Conservation (phyloP, 208 protist species). For the Spongospora subterranea region DNA sequence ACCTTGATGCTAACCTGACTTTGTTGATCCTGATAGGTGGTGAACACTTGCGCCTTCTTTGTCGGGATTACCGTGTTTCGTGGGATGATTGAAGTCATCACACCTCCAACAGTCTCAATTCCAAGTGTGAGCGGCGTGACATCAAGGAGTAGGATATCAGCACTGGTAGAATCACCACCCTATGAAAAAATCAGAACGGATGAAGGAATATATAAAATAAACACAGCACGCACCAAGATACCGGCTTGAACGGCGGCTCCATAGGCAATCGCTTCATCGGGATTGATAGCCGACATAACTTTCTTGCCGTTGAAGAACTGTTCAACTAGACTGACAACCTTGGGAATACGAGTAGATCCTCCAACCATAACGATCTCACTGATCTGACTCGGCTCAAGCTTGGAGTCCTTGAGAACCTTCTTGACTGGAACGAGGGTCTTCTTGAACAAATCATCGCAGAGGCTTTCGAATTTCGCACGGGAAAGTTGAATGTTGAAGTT, state of each 20-base stretch:
- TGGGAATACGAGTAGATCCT: constrained; percentile 94
- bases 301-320: constrained; percentile 90
- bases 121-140: constrained; percentile 94
- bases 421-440: constrained; percentile 89
- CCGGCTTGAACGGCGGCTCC: constrained; percentile 96
- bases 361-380: constrained; percentile 96
- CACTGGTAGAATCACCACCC: constrained; percentile 69
- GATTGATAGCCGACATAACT: constrained; percentile 75
- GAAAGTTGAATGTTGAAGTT: constrained; percentile 83
- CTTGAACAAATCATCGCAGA: constrained; percentile 95
- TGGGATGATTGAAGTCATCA: constrained; percentile 84
- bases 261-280: constrained; percentile 95
- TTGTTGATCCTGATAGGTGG: constrained; percentile 89
- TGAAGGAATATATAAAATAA: background rate
- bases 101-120: constrained; percentile 90
- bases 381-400: constrained; percentile 90
- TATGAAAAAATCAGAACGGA: background rate
- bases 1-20: constrained; percentile 88
- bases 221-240: constrained; percentile 77
- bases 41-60: constrained; percentile 93
- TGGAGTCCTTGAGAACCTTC: constrained; percentile 90
- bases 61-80: constrained; percentile 89
- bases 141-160: constrained; percentile 86
- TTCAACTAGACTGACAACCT: constrained; percentile 84
- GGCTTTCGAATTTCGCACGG: constrained; percentile 89